Conservation (phyloP, 306 rosid species). For the Vicia faba region DNA sequence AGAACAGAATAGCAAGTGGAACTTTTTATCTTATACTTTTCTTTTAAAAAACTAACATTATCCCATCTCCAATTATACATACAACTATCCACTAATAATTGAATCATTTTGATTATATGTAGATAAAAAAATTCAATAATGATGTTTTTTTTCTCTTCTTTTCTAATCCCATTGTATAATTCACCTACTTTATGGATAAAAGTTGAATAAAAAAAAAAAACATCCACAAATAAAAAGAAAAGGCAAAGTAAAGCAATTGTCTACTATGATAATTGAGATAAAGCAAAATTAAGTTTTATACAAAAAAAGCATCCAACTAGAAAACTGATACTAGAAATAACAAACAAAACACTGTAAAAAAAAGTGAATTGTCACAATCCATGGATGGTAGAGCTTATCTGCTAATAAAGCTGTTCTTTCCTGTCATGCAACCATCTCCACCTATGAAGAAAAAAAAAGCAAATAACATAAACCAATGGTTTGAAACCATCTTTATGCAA, state of each 20-base stretch:
- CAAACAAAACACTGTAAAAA: conserved; percentile 39
- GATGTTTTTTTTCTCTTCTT: conserved; percentile 6
- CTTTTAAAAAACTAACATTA: too few relatives aligned
- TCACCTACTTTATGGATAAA: conserved; percentile 20
- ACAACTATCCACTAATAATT: too few relatives aligned
- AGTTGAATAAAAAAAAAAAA: conserved; percentile 19
- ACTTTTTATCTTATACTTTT: too few relatives aligned
- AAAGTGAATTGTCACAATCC: conserved; percentile 32
- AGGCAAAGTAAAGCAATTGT: conserved; percentile 26
- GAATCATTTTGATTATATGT: too few relatives aligned
- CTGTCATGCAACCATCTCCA: conserved; percentile 94
- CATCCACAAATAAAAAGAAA: conserved; percentile 34
- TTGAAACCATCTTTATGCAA: conserved; percentile 19
- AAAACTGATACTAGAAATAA: conserved; percentile 19
- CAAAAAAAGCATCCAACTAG: conserved; percentile 33
- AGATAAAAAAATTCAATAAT: background rate
- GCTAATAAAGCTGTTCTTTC: conserved; percentile 79
- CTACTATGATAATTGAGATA: conserved; percentile 28
- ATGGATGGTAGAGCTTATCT: conserved; percentile 25
- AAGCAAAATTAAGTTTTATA: conserved; percentile 49
- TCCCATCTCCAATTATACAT: too few relatives aligned
- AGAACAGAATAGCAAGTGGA: too few relatives aligned
- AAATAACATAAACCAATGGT: background rate
- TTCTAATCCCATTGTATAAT: conserved; percentile 11
- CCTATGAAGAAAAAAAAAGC: conserved; percentile 46